Conservation (phyloP, 108 stramenopile genomes). For the Cylindrotheca fusiformis region DNA sequence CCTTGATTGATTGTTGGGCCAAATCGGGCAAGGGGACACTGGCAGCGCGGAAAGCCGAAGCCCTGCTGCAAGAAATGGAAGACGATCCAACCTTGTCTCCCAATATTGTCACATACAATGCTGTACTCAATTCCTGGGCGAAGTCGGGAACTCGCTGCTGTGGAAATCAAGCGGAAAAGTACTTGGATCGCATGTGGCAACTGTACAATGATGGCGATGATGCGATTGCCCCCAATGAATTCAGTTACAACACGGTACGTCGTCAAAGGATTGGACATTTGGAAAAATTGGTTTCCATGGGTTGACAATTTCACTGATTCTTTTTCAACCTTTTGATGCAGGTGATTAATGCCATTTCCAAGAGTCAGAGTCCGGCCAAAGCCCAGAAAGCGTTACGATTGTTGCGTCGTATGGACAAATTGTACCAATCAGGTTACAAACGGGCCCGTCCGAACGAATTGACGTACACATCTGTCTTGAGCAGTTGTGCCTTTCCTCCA, state of each 20-base stretch:
- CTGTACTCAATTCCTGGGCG: slow-evolving; percentile 46
- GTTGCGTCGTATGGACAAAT: slow-evolving; percentile 43
- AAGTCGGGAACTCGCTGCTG: slow-evolving; percentile 37
- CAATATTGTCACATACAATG: slow-evolving; percentile 42
- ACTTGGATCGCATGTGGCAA: slow-evolving; percentile 43
- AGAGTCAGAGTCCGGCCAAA: slow-evolving; percentile 39
- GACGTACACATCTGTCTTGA: slow-evolving; percentile 46
- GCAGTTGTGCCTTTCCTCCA: slow-evolving; percentile 41
- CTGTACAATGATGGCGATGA: slow-evolving; percentile 41
- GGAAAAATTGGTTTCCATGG: no score
- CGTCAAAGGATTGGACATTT: background rate
- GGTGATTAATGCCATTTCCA: slow-evolving; percentile 56
- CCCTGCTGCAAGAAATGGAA: slow-evolving; percentile 41
- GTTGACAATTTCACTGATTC: no score
- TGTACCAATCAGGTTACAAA: slow-evolving; percentile 48
- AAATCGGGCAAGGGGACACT: slow-evolving; percentile 48
- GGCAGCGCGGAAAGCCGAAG: slow-evolving; percentile 43
- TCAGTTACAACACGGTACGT: slow-evolving; percentile 57
- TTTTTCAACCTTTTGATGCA: slow-evolving; percentile 3
- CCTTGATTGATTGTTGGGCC: slow-evolving; percentile 62
- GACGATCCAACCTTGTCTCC: slow-evolving; percentile 28
- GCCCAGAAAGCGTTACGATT: slow-evolving; percentile 43
- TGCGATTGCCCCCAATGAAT: slow-evolving; percentile 57
- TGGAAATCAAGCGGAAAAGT: slow-evolving; percentile 33
- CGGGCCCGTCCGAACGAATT: slow-evolving; percentile 43